phyloP scores from a whole-genome alignment of 441 rosid species.

The Macaranga tanarius region DNA sequence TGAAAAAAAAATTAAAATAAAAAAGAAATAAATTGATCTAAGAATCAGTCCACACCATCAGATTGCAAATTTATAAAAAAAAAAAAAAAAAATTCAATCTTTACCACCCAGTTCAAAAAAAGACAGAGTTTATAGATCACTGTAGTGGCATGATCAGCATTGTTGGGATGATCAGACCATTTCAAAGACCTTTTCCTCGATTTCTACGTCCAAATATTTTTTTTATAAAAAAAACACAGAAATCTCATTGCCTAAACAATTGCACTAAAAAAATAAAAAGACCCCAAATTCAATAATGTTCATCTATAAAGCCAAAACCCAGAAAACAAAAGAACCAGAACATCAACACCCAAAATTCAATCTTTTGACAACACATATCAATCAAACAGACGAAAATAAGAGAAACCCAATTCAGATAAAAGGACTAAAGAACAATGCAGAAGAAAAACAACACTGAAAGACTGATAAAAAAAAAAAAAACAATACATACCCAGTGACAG shows the following conservation, averaged over 20 bases:
- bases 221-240: background rate
- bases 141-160: conserved; percentile 24
- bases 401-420: conserved; percentile 43
- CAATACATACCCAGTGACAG: conserved; percentile 38
- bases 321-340: conserved; percentile 29
- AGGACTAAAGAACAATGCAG: conserved; percentile 33
- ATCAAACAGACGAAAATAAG: conserved; percentile 25
- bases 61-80: conserved; percentile 19
- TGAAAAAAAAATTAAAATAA: background rate
- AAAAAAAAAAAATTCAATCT: conserved; percentile 8
- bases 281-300: conserved; percentile 19
- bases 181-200: conserved; percentile 29
- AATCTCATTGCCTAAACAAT: conserved; percentile 18
- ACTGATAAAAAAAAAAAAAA: conserved; percentile 9
- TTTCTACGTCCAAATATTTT: conserved; percentile 27
- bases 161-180: conserved; percentile 27
- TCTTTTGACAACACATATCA: conserved; percentile 18
- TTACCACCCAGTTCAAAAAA: conserved; percentile 14
- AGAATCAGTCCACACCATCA: conserved; percentile 9
- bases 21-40: conserved; percentile 2
- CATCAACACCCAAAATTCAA: conserved; percentile 31
- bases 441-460: conserved; percentile 10
- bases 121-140: conserved; percentile 18
- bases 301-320: conserved; percentile 25
- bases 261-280: conserved; percentile 14